Evolutionary conservation across 192 early-diverging fungal species (phyloP), one percentile per base, ranked within the genome.

Genomic region (Jimgerdemannia lactiflua): DNA sequence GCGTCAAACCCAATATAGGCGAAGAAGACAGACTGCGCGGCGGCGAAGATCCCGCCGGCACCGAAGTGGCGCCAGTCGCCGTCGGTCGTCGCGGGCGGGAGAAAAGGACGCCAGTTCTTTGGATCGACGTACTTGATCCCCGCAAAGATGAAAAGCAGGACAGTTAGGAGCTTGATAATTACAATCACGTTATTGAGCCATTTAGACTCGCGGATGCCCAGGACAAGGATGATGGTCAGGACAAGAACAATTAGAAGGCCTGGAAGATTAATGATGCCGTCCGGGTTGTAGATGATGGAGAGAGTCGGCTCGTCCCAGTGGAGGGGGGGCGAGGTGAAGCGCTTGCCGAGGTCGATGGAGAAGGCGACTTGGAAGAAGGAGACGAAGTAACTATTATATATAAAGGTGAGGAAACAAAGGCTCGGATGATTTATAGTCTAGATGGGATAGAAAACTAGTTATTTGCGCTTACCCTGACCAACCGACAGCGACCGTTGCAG

Each of bases 1-100:
- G 92, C 87, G 80, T 97, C 96, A 81, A 96, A 96, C 4, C 96
- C 95, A 79, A 96, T 93, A 76, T 95, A 96, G 17, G 91, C 83
- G 73, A 87, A 89, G 77, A 96, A 96, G 11, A 96, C 94, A 2
- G 86, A 81, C 42, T 91, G 86, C 8, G 96, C 87, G 17, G 86
- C 93, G 71, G 88, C 88, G 68, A 94, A 90, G 18, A 95, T 73
- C 44, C 95, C 94, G 39, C 84, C 73, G 6, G 83, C 84, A 42
- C 94, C 95, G 83, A 86, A 96, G 83, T 86, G 66, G 81, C 75
- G 54, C 90, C 89, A 64, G 75, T 81, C 66, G 49, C 49, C 49
- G 8, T 59, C 73, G 4, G 75, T 29, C 6, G 49, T 29, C 29
- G 29, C 78, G 4, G 83, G 85, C 40, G 94, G 95, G 68, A 96